Conservation (phyloP, 2,329 filamentous ascomycete species). For the Pseudopyrenochaeta lycopersici region DNA sequence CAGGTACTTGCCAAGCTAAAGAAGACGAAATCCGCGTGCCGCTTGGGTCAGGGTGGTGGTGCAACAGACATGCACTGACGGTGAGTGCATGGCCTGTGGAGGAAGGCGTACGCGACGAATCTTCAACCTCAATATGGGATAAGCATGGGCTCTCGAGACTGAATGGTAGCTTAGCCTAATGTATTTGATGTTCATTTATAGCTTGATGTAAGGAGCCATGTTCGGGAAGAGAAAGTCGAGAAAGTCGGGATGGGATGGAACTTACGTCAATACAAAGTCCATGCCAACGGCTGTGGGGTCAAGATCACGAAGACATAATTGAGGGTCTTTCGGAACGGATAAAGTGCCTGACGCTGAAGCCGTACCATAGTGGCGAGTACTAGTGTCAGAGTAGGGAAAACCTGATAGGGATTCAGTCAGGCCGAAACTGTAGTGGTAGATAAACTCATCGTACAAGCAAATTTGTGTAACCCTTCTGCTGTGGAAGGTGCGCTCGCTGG, state of each 20-base stretch:
- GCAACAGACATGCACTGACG: conserved; percentile 38
- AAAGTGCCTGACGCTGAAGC: no score
- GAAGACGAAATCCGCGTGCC: conserved; percentile 1
- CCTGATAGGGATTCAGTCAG: no score
- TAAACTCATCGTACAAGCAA: no score
- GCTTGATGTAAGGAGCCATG: not conserved
- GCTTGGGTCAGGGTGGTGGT: conserved; percentile 23
- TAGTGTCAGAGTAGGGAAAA: no score
- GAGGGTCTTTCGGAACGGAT: not conserved
- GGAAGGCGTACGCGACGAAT: not conserved
- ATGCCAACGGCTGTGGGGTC: conserved; percentile 30
- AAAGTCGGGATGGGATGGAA: no score
- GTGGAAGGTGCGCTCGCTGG: no score
- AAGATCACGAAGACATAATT: conserved; percentile 17
- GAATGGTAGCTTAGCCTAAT: not conserved
- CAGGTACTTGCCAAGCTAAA: conserved; percentile 23
- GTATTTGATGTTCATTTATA: not conserved
- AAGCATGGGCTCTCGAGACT: conserved; percentile 49
- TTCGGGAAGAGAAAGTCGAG: no score
- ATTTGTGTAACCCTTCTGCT: no score
- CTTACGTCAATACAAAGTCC: conserved; percentile 49
- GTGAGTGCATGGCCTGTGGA: conserved; percentile 44
- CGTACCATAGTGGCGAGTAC: no score
- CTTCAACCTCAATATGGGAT: conserved; percentile 34
- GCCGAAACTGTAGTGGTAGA: no score